Evolutionary conservation across 345 rosid genomes (phyloP), one percentile per base, ranked within the genome.

Genomic region (Mangifera indica): DNA sequence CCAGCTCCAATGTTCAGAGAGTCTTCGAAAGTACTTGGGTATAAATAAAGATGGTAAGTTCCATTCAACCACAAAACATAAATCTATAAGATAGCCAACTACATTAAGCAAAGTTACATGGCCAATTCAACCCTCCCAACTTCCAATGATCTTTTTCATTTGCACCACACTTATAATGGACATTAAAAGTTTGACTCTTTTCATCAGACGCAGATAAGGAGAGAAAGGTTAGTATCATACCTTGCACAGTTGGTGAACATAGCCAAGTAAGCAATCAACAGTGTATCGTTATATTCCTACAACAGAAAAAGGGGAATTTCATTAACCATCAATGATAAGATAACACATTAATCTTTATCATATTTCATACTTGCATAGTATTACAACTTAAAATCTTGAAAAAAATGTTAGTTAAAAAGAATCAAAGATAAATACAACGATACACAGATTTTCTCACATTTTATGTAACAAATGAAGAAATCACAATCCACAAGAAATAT

Each of bases 191-290:
- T 45, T 42, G 57, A 51, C 4, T 61, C 42, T 26, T 4, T 22
- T 13, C 22, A 66, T 62, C 45, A 55, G 22, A 52, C 20, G 51
- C 21, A 34, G 13, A 25, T 44, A 65, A 15, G 32, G 51, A 26
- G 72, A 45, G 24, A 44, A 63, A 8, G 59, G 37, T 18, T 1
- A 54, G 73, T 37, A 62, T 63, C 70, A 65, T 84, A 92, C 98
- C 99, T 92, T 76, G 98, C 80, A 76, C 98, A 92, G 78, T 89
- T 95, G 55, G 98, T 95, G 78, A 95, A 77, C 96, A 91, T 91
- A 66, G 98, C 97, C 77, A 92, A 84, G 82, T 92, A 92, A 55
- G 96, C 80, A 63, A 91, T 82, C 86, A 95, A 83, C 77, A 95
- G 75, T 9, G 93, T 92, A 70, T 95, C 98, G 56, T 86, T 95